Evolutionary conservation across 129 eudicot species (phyloP).

Genomic region (Heracleum sosnowskyi): DNA sequence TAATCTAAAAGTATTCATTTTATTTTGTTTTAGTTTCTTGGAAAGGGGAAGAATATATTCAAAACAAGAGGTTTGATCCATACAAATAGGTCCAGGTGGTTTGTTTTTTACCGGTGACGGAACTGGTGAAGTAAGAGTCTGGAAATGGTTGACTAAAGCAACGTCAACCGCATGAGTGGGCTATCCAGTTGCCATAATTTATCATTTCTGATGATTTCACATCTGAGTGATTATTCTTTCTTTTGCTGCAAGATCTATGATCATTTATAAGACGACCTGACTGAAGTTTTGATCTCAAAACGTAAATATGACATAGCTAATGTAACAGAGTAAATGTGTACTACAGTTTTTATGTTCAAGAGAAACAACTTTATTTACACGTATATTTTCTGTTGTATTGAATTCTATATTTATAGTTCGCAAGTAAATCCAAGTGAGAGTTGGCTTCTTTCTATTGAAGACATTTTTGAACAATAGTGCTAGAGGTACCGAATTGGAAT

Average conservation of each 20-base stretch:
- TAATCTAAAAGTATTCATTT: background rate
- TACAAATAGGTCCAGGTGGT: slow-evolving; percentile 76
- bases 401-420: background rate
- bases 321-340: background rate
- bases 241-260: background rate
- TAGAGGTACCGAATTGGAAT: too few relatives aligned
- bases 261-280: background rate
- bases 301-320: background rate
- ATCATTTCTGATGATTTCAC: background rate
- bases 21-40: slow-evolving; percentile 41
- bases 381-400: background rate
- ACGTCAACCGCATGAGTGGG: slow-evolving; percentile 24
- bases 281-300: slow-evolving; percentile 1
- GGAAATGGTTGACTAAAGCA: slow-evolving; percentile 77
- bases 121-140: slow-evolving; percentile 83
- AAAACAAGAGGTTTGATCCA: slow-evolving; percentile 58
- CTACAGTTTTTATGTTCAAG: background rate
- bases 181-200: background rate
- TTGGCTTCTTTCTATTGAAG: background rate
- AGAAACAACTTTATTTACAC: background rate
- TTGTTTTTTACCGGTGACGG: slow-evolving; percentile 96
- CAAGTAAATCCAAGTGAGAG: background rate
- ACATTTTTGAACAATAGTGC: too few relatives aligned
- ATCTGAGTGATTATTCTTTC: background rate
- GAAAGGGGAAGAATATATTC: slow-evolving; percentile 83